A percentile compares a stretch with the other conserved stretches of the same genome.
These are phyloP conservation scores for Nitzschia sp. DNA, from an alignment of 108 stramenopile species.

Conservation along the genomic window DNA sequence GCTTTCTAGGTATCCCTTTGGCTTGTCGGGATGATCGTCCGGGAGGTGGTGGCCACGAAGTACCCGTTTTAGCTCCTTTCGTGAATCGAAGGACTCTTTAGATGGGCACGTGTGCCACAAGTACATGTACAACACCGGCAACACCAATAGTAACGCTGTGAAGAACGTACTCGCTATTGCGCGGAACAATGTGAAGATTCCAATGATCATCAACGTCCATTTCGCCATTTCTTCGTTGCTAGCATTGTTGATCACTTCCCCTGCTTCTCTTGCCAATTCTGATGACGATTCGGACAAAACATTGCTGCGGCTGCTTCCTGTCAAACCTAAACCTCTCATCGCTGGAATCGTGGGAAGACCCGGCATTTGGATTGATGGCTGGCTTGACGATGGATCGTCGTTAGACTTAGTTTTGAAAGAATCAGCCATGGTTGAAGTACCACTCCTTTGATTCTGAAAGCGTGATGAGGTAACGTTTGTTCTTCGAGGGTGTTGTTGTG, in stretches of 20 bases:
- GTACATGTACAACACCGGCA: slow-evolving; percentile 64
- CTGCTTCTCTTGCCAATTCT: background rate
- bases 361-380: background rate
- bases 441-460: too few relatives aligned
- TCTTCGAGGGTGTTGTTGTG: background rate
- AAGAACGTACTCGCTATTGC: background rate
- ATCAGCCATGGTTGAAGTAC: background rate
- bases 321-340: background rate
- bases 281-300: background rate
- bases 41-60: slow-evolving; percentile 74
- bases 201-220: slow-evolving; percentile 4
- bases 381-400: background rate
- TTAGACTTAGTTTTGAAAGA: background rate
- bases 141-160: slow-evolving; percentile 30
- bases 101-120: slow-evolving; percentile 52
- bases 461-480: too few relatives aligned
- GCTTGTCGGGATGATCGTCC: slow-evolving; percentile 61
- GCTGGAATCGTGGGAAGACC: background rate
- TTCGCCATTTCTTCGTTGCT: background rate
- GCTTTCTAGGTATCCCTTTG: slow-evolving; percentile 53
- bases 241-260: background rate
- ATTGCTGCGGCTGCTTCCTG: background rate
- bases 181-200: background rate
- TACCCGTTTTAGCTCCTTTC: slow-evolving; percentile 73
- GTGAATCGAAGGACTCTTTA: slow-evolving; percentile 61